Base-by-base conservation (phyloP, 1,284 basidiomycete genomes). In the Irpex rosettiformis region DNA sequence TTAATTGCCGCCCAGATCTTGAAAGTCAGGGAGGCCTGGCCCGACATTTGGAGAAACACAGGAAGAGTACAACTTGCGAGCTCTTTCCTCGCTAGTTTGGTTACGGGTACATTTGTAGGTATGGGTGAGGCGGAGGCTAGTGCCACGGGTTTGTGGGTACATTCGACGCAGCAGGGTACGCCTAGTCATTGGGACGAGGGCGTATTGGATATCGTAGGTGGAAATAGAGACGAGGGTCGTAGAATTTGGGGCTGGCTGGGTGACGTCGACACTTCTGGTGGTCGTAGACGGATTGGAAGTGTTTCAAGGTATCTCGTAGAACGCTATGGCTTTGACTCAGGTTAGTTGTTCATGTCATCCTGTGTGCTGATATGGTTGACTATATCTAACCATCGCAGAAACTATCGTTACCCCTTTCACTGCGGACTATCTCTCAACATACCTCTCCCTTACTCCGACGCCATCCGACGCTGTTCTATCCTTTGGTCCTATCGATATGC, bases 71-170 rank as follows among this genome's bases (percentile, higher is more conserved):
- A 85, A 65, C 79, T 89, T 24, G 90, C 89, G 1, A 86, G 84
- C 64, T 80, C 86, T 1, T 89, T 93, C 66, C 64, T 93, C 0
- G 83, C 82, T 0, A 90, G 86, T 66, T 72, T 93, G 57, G 72
- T 93, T 16, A 76, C 83, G 4, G 90, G 90, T 13, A 80, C 83
- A 65, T 89, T 85, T 81, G 82, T 85, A 25, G 78, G 80, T 16
- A 84, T 90, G 76, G 79, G 82, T 37, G 89, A 91, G 68, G 78
- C 88, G 1, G 91, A 93, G 69, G 90, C 90, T 0, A 85, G 84
- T 65, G 81, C 86, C 0, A 90, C 88, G 0, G 88, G 88, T 1
- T 78, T 93, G 71, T 92, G 89, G 87, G 77, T 83, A 4, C 85
- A 89, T 47, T 56, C 67, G 13, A 67, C 67, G 29, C 58, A 71